Base-by-base conservation (phyloP, 495 filamentous ascomycete genomes). In the Podospora pseudopauciseta region DNA sequence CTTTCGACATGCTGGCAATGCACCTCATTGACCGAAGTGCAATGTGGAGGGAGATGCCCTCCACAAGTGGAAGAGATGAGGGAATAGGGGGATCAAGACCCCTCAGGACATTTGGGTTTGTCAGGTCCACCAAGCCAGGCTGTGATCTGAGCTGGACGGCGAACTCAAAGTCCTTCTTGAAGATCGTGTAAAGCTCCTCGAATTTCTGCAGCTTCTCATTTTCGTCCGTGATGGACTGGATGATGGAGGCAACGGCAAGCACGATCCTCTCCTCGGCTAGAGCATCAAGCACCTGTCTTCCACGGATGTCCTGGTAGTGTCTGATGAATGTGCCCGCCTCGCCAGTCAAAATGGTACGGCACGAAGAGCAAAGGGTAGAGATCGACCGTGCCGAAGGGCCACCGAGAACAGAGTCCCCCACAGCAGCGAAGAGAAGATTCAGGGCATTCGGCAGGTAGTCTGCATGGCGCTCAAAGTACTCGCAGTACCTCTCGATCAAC, bases 301-400 rank as follows among this genome's bases (percentile, higher is more conserved):
- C 80, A 70, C 94, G 90, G 19, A 82, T 73, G 9, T 85, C 77
- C 66, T 87, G 83, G 71, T 93, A 93, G 73, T 95, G 91, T 28
- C 87, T 81, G 18, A 99, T 82, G 74, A 99, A 96, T 0, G 88
- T 85, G 16, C 83, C 84, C 16, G 96, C 84, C 74, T 97, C 90
- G 2, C 85, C 71, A 0, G 87, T 89, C 26, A 99, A 81, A 53
- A 87, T 83, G 34, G 79, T 80, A 27, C 94, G 88, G 68, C 94
- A 97, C 20, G 91, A 90, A 26, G 87, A 91, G 74, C 93, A 97
- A 7, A 97, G 86, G 4, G 86, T 86, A 18, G 84, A 81, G 61
- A 99, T 96, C 0, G 93, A 92, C 62, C 86, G 86, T 3, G 94
- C 93, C n/a, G 93, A 91, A 55, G 86, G 80, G 19, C 83, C 80